phyloP scores from a whole-genome alignment of 2,329 filamentous ascomycete species.

The Aspergillus pseudonomiae region DNA sequence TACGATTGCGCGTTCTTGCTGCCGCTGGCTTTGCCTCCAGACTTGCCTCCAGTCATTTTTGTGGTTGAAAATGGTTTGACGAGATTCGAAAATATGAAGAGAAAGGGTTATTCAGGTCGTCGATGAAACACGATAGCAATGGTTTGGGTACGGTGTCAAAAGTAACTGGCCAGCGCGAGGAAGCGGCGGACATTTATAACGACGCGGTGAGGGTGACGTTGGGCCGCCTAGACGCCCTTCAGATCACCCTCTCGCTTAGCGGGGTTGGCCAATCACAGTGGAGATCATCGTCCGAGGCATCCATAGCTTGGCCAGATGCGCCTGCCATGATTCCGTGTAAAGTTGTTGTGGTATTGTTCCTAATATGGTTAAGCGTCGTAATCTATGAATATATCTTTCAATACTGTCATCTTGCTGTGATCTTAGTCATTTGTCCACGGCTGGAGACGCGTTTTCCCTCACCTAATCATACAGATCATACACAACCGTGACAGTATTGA shows the following conservation, averaged over 20 bases:
- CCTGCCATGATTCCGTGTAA: constrained; percentile 17
- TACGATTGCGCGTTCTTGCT: constrained; percentile 99
- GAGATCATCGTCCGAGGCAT: constrained; percentile 34
- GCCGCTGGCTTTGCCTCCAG: constrained; percentile 98
- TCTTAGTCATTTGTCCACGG: constrained; percentile 7
- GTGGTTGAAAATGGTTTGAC: constrained; percentile 45
- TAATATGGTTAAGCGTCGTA: constrained; percentile 34
- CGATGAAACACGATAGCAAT: constrained; percentile 11
- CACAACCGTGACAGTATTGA: constrained; percentile 45
- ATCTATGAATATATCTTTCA: constrained; percentile 21
- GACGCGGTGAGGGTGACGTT: constrained; percentile 48
- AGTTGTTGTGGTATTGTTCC: constrained; percentile 18
- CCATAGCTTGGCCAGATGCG: constrained; percentile 18
- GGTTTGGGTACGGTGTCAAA: constrained; percentile 31
- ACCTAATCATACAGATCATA: constrained; percentile 53
- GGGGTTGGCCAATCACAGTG: constrained; percentile 44
- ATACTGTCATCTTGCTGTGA: constrained; percentile 28
- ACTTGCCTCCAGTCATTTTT: constrained; percentile 99
- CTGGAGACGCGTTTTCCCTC: constrained; percentile 26
- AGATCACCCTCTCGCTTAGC: constrained; percentile 53
- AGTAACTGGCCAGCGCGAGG: constrained; percentile 36
- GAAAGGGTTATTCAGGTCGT: not conserved
- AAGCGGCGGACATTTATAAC: constrained; percentile 47
- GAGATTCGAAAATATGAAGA: not conserved
- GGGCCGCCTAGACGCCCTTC: constrained; percentile 40